Conservation (phyloP, 495 filamentous ascomycete species). For the Tetracladium marchalianum region DNA sequence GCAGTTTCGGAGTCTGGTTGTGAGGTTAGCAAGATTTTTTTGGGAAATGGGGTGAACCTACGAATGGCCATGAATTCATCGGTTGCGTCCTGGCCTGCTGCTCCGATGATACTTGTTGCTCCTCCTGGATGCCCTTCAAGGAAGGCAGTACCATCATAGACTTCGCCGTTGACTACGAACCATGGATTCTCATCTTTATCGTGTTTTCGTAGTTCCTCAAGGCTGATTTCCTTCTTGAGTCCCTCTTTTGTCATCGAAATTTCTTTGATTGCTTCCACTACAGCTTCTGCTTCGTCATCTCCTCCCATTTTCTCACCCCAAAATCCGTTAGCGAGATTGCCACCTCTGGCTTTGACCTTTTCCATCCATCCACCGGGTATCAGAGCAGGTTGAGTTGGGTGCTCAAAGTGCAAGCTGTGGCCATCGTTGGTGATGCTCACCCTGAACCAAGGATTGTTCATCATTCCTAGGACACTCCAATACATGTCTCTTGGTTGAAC, state of each 20-base stretch:
- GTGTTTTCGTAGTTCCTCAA: conserved; percentile 66
- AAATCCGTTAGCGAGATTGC: conserved; percentile 69
- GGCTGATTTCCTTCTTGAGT: conserved; percentile 48
- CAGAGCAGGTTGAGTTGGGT: conserved; percentile 76
- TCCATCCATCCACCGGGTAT: conserved; percentile 94
- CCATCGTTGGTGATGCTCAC: conserved; percentile 68
- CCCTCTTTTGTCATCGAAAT: conserved; percentile 75
- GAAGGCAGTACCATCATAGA: conserved; percentile 83
- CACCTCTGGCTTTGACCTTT: conserved; percentile 77
- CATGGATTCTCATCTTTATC: conserved; percentile 60
- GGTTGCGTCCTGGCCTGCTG: conserved; percentile 74
- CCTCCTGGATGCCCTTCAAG: conserved; percentile 84
- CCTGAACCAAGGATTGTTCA: conserved; percentile 96
- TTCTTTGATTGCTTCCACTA: conserved; percentile 42
- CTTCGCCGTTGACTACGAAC: conserved; percentile 89
- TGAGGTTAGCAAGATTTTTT: not conserved
- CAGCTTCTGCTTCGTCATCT: conserved; percentile 40
- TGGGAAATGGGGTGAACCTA: conserved; percentile 36
- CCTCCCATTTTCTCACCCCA: conserved; percentile 63
- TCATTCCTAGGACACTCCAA: conserved; percentile 95
- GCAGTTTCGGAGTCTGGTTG: conserved; percentile 76
- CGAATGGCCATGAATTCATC: conserved; percentile 95
- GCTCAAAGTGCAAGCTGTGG: conserved; percentile 66
- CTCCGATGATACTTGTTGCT: conserved; percentile 75
- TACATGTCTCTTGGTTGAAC: conserved; percentile 92